phyloP scores from a whole-genome alignment of 2,329 filamentous ascomycete species.

The Xylariaceae sp. region DNA sequence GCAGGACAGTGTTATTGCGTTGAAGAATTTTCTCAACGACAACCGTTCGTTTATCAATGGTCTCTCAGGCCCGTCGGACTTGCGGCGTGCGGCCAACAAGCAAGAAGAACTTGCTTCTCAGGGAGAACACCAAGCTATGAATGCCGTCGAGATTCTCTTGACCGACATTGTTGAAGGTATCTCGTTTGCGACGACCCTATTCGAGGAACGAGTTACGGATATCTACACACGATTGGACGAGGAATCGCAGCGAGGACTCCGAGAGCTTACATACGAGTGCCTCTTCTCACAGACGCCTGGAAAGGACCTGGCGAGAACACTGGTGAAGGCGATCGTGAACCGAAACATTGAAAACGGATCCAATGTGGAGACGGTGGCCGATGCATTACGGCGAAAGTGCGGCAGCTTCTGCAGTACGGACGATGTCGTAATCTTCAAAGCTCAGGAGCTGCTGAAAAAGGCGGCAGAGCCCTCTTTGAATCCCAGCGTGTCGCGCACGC shows the following conservation, averaged over 20 bases:
- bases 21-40: slow-evolving; percentile 76
- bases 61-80: slow-evolving; percentile 79
- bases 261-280: slow-evolving; percentile 76
- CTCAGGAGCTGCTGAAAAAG: slow-evolving; percentile 87
- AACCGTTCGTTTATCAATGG: slow-evolving; percentile 93
- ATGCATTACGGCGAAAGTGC: slow-evolving; percentile 84
- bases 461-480: slow-evolving; percentile 74
- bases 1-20: slow-evolving; percentile 72
- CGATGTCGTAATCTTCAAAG: slow-evolving; percentile 97
- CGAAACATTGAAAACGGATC: slow-evolving; percentile 94
- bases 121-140: slow-evolving; percentile 87
- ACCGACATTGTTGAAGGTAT: slow-evolving; percentile 93
- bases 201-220: slow-evolving; percentile 87
- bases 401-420: slow-evolving; percentile 97
- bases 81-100: slow-evolving; percentile 71
- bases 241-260: slow-evolving; percentile 61
- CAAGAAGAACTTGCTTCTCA: slow-evolving; percentile 90
- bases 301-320: slow-evolving; percentile 83
- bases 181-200: slow-evolving; percentile 89
- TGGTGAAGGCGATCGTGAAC: slow-evolving; percentile 97
- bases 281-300: slow-evolving; percentile 77
- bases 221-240: slow-evolving; percentile 75
- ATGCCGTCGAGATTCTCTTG: slow-evolving; percentile 79
- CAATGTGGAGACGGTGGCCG: slow-evolving; percentile 94
- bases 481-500: slow-evolving; percentile 67